These are phyloP conservation scores for Datisca glomerata DNA, from an alignment of 306 rosid genomes.

Conservation along the genomic window DNA sequence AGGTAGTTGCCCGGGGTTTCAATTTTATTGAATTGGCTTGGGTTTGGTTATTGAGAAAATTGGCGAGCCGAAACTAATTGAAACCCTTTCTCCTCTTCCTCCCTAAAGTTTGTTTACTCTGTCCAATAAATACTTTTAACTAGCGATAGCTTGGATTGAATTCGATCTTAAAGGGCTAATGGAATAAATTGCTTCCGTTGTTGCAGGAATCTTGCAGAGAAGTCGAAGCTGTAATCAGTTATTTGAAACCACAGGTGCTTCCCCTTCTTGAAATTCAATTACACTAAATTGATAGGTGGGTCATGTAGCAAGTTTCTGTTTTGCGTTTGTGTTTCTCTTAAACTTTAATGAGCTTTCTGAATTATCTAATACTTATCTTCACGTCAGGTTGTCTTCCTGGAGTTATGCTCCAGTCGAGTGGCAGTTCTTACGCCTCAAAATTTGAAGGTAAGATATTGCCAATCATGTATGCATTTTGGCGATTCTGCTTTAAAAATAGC, in stretches of 20 bases:
- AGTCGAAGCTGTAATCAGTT: conserved; percentile 59
- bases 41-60: conserved; percentile 9
- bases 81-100: no score
- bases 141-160: no score
- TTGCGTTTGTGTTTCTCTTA: conserved; percentile 6
- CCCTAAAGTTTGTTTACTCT: no score
- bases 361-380: no score
- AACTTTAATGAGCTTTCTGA: no score
- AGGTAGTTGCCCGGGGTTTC: conserved; percentile 27
- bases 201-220: conserved; percentile 78
- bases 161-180: no score
- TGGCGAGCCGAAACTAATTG: neutral
- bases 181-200: conserved; percentile 6
- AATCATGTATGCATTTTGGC: no score
- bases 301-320: conserved; percentile 15
- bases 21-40: neutral
- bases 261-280: conserved; percentile 18
- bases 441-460: conserved; percentile 67
- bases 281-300: conserved; percentile 11
- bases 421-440: conserved; percentile 66
- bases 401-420: conserved; percentile 76
- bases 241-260: conserved; percentile 79
- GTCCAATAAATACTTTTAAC: no score
- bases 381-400: conserved; percentile 73
- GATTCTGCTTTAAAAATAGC: no score